phyloP scores from a whole-genome alignment of 139 green algal species.

The Picochlorum sp. region DNA sequence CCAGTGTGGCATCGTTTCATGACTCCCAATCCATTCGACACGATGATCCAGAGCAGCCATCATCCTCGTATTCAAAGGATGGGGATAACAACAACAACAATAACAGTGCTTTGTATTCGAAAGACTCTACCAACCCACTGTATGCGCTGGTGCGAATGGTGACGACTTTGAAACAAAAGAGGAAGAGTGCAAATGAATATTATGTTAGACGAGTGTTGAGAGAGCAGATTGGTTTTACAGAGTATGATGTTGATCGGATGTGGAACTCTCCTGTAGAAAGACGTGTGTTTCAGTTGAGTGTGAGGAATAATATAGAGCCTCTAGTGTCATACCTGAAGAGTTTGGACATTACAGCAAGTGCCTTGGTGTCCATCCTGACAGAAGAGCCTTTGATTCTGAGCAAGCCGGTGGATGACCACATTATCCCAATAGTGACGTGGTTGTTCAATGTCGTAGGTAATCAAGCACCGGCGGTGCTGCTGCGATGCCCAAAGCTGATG shows the following conservation, averaged over 20 bases:
- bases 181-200: constrained; percentile 11
- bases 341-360: not conserved
- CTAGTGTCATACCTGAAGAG: constrained; percentile 9
- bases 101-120: no score
- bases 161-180: not conserved
- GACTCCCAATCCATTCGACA: not conserved
- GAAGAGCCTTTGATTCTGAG: not conserved
- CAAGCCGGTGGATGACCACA: not conserved
- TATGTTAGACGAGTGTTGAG: constrained; percentile 12
- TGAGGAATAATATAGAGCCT: constrained; percentile 13
- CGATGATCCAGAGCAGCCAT: not conserved
- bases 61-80: no score
- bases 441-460: not conserved
- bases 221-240: not conserved
- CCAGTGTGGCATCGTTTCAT: no score
- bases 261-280: not conserved
- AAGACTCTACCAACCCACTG: not conserved
- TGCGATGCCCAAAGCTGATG: constrained; percentile 5
- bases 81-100: no score
- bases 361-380: not conserved
- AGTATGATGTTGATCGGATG: constrained; percentile 1
- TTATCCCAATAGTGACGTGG: constrained; percentile 1
- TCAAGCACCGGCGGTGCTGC: not conserved
- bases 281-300: constrained; percentile 15
- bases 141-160: constrained; percentile 9